A percentile compares a stretch with the other conserved stretches of the same genome.
phyloP scores from a whole-genome alignment of 441 rosid genomes.

The Aquilaria agallochum region DNA sequence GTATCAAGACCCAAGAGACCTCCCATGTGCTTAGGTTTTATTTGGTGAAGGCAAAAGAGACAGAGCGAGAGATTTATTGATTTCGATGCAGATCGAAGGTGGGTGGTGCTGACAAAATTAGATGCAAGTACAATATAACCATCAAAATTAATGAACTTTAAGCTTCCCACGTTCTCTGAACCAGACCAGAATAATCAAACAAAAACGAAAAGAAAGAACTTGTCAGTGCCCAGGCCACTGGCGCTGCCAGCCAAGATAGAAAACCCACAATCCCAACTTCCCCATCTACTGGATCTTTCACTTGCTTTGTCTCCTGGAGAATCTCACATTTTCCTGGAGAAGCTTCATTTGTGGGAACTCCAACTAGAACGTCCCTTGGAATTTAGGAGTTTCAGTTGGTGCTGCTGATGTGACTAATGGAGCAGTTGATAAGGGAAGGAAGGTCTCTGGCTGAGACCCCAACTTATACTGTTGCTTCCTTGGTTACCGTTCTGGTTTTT shows the following conservation, averaged over 20 bases:
- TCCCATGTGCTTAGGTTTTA: constrained; percentile 29
- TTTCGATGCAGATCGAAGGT: constrained; percentile 27
- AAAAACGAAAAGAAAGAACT: background rate
- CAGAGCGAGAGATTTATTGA: constrained; percentile 9
- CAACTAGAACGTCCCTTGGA: background rate
- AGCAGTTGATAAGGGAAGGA: constrained; percentile 42
- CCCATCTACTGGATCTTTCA: constrained; percentile 37
- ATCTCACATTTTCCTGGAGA: constrained; percentile 6
- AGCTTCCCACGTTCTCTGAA: constrained; percentile 23
- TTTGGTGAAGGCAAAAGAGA: constrained; percentile 20
- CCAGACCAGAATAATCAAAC: background rate
- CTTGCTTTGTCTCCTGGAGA: constrained; percentile 11
- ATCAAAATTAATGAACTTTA: constrained; percentile 7
- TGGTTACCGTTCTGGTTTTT: constrained; percentile 75
- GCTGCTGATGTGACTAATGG: constrained; percentile 22
- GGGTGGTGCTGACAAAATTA: constrained; percentile 18
- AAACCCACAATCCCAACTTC: constrained; percentile 16
- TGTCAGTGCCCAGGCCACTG: background rate
- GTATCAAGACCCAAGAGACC: background rate
- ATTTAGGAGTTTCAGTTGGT: background rate
- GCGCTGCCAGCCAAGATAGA: too few species aligned
- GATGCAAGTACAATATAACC: constrained; percentile 11
- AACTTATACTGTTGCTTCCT: constrained; percentile 85
- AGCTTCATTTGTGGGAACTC: background rate
- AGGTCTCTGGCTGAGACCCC: constrained; percentile 98